These are phyloP conservation scores for Paecilomyces formosus DNA, from an alignment of 2,329 filamentous ascomycete genomes.

Conservation along the genomic window DNA sequence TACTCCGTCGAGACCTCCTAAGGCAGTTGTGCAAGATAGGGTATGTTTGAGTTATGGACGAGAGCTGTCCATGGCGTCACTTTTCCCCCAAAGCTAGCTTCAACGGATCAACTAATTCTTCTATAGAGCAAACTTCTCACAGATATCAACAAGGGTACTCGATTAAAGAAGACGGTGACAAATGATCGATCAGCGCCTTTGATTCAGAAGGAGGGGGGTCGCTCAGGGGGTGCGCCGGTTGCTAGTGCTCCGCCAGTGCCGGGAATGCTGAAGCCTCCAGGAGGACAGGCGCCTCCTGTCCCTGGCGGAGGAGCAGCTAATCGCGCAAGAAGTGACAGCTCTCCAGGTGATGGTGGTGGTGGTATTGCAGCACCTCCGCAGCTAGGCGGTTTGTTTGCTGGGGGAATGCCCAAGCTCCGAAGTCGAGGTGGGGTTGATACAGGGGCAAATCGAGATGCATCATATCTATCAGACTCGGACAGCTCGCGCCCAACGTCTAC, in stretches of 20 bases:
- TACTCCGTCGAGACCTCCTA: conserved; percentile 52
- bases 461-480: conserved; percentile 78
- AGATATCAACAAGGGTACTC: conserved; percentile 76
- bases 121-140: conserved; percentile 72
- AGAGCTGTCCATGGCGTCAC: background rate
- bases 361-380: conserved; percentile 63
- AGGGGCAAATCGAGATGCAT: conserved; percentile 61
- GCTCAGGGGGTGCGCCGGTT: conserved; percentile 54
- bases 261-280: conserved; percentile 50
- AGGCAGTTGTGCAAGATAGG: conserved; percentile 49
- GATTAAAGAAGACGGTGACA: conserved; percentile 76
- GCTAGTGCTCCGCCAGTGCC: conserved; percentile 79
- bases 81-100: background rate
- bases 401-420: conserved; percentile 90
- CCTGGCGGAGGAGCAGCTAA: conserved; percentile 47
- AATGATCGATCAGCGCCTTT: conserved; percentile 86
- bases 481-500: conserved; percentile 43
- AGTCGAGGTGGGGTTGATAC: conserved; percentile 80
- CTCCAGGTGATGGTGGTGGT: conserved; percentile 40
- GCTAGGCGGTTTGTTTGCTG: conserved; percentile 79
- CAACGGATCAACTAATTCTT: conserved; percentile 10
- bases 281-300: conserved; percentile 63
- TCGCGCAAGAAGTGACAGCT: conserved; percentile 77
- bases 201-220: conserved; percentile 51
- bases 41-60: conserved; percentile 43